Evolutionary conservation across 192 early-diverging fungal species (phyloP).

Genomic region (Backusella tuberculispora): DNA sequence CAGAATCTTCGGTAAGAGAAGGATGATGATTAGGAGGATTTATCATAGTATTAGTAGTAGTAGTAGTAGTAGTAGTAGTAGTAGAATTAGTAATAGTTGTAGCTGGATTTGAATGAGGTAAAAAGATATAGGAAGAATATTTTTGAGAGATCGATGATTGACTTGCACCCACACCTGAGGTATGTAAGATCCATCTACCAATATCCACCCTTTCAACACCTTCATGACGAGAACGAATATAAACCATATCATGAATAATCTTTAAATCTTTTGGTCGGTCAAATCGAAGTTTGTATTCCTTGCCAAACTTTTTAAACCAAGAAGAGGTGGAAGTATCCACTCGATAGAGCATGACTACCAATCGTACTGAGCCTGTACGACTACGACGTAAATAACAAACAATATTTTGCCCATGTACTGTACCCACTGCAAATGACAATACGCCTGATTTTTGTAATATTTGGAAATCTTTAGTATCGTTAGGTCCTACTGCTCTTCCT

Average conservation of each 20-base stretch:
- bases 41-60: not conserved
- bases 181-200: not conserved
- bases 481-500: not conserved
- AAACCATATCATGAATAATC: slow-evolving; percentile 12
- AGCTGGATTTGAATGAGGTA: not conserved
- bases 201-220: slow-evolving; percentile 13
- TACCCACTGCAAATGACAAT: slow-evolving; percentile 15
- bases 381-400: slow-evolving; percentile 15
- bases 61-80: not conserved
- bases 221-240: slow-evolving; percentile 11
- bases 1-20: not conserved
- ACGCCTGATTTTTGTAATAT: slow-evolving; percentile 22
- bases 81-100: not conserved
- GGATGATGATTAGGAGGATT: not conserved
- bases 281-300: slow-evolving; percentile 7
- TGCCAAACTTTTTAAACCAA: not conserved
- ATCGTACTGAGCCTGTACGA: slow-evolving; percentile 15
- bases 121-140: slow-evolving; percentile 2
- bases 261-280: slow-evolving; percentile 4
- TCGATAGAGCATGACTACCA: slow-evolving; percentile 10
- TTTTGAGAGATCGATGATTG: not conserved
- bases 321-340: not conserved
- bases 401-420: not conserved
- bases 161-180: not conserved
- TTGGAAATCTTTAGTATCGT: slow-evolving; percentile 17